Base-by-base conservation (phyloP, 2,329 filamentous ascomycete species). In the Hansfordia pulvinata region DNA sequence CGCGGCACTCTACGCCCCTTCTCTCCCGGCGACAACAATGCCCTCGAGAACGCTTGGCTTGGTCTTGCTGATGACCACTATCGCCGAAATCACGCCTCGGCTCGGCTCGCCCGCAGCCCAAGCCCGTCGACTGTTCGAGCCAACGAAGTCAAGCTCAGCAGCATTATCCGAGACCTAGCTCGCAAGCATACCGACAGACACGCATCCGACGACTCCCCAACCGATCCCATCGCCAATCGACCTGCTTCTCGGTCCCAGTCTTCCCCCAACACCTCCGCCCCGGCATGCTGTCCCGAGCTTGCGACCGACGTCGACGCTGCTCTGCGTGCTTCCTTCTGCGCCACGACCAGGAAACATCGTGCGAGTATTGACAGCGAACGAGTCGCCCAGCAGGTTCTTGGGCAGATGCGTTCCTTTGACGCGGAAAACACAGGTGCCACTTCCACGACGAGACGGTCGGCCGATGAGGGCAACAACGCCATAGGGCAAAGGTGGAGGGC, bases 31-130 rank as follows among this genome's bases (percentile, higher is more conserved):
- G 85, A 93, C 53, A 92, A 88, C 38, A 71, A 76, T 37, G 73
- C 77, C 3, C 60, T 93, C 9, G 83, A 93, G 46, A 69, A 73
- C 35, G 72, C 82, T 19, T 93, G 86, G 82, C 53, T 76, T 22
- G 54, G 60, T 10, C 58, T 90, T 10, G 52, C 57, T 13, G 58
- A 61, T 17, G 49, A 60, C 31, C 47, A 59, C 34, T 56, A 66
- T 49, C 45, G 56, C 33, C 45, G 54, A 35, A 56, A 61, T 17
- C 69, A 76, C 35, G 40, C 46, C 10, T 50, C 53, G 25, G 49
- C 55, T 4, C 38, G 36, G 16, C 42, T 43, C 17, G 41, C 44
- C 31, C 42, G 43, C 9, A 47, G 41, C 26, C 48, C 46, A 4
- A 54, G 43, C 17, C 44, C 49, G 4, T 37, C 42, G 3, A 30